Percentiles rank a stretch among this genome's conserved stretches.
Evolutionary conservation across 176 grass and related monocot species (phyloP).

Genomic region (Metroxylon sagu): DNA sequence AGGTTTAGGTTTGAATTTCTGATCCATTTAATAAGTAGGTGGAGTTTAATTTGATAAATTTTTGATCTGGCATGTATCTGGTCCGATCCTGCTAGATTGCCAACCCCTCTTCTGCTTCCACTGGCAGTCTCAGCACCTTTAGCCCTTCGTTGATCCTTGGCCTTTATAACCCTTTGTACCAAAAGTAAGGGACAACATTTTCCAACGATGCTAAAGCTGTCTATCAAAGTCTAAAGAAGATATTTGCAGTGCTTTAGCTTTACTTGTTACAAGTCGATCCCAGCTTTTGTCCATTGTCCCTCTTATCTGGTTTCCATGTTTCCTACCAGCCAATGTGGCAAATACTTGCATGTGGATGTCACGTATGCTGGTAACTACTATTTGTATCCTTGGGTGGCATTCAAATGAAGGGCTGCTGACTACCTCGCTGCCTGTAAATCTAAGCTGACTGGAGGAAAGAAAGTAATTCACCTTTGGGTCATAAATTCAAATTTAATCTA

Average conservation of each 20-base stretch:
- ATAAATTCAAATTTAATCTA: too few relatives aligned
- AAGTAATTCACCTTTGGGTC: neutral
- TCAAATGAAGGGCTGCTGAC: constrained; percentile 21
- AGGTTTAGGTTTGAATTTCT: too few relatives aligned
- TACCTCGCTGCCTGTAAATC: neutral
- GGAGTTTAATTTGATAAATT: too few relatives aligned
- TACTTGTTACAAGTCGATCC: constrained; percentile 28
- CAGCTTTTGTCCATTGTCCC: constrained; percentile 42
- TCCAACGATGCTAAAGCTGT: constrained; percentile 37
- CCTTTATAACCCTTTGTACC: constrained; percentile 38
- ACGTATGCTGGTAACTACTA: constrained; percentile 25
- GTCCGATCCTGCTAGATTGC: too few relatives aligned
- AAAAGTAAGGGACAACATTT: constrained; percentile 63
- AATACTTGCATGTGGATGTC: constrained; percentile 31
- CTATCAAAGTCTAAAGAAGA: constrained; percentile 40
- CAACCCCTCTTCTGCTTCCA: neutral
- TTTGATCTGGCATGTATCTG: too few relatives aligned
- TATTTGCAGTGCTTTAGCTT: constrained; percentile 44
- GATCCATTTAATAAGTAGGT: too few relatives aligned
- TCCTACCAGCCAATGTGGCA: constrained; percentile 12
- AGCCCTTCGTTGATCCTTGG: constrained; percentile 20
- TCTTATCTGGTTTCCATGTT: constrained; percentile 27
- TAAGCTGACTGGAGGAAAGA: constrained; percentile 4
- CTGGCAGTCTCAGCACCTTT: constrained; percentile 10
- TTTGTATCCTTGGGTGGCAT: neutral